These are phyloP conservation scores for Sergeia podlipaevii DNA, from an alignment of 208 protist species.

Conservation along the genomic window DNA sequence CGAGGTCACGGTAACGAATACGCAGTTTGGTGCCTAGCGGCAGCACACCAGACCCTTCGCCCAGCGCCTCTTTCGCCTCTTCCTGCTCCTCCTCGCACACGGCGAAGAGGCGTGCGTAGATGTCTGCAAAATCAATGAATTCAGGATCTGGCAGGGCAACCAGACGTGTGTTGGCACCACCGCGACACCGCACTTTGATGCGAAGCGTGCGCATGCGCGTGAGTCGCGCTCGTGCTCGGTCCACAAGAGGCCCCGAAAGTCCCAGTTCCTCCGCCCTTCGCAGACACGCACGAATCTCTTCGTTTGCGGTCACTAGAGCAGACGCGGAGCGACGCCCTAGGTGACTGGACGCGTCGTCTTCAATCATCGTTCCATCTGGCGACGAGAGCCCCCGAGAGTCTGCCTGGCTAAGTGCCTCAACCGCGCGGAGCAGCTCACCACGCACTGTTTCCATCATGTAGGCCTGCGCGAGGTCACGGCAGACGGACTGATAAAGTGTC, in stretches of 20 bases:
- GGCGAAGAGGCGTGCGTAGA: slow-evolving; percentile 52
- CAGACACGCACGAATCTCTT: slow-evolving; percentile 26
- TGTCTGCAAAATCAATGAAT: slow-evolving; percentile 31
- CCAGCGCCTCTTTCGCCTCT: slow-evolving; percentile 1
- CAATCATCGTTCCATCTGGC: neutral
- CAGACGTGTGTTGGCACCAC: slow-evolving; percentile 62
- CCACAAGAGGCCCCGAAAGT: slow-evolving; percentile 29
- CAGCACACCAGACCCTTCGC: neutral
- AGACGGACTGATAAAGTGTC: slow-evolving; percentile 37
- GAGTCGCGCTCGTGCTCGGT: slow-evolving; percentile 37
- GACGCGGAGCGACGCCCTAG: neutral
- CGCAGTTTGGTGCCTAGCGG: slow-evolving; percentile 28
- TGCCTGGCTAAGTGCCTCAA: too few species aligned
- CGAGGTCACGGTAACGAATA: slow-evolving; percentile 72
- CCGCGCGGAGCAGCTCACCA: slow-evolving; percentile 28
- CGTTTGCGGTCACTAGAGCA: neutral
- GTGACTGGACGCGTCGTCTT: neutral
- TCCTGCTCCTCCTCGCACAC: slow-evolving; percentile 41
- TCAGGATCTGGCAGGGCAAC: slow-evolving; percentile 39
- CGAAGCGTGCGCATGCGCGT: slow-evolving; percentile 28
- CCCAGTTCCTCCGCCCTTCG: slow-evolving; percentile 41
- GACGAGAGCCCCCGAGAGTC: neutral
- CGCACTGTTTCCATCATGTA: slow-evolving; percentile 32
- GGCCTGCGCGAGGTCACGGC: slow-evolving; percentile 24
- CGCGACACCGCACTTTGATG: slow-evolving; percentile 71